phyloP scores from a whole-genome alignment of 345 rosid species.

The Conringia planisiliqua region DNA sequence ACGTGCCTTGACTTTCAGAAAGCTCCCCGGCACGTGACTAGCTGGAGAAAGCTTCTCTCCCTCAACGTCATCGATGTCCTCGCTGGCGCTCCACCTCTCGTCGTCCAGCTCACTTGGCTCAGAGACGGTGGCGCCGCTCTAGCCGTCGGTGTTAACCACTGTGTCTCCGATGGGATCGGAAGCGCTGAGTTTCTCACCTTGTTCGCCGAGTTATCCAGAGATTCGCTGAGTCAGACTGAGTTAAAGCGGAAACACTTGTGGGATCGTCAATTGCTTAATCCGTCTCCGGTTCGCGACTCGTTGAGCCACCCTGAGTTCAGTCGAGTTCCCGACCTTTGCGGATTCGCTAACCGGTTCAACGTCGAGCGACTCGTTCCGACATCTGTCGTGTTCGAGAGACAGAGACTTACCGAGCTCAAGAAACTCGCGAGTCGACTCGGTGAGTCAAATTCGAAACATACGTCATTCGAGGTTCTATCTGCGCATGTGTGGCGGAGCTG shows the following conservation, averaged over 20 bases:
- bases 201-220: constrained; percentile 50
- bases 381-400: constrained; percentile 42
- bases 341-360: constrained; percentile 57
- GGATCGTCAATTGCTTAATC: constrained; percentile 73
- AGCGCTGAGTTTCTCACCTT: constrained; percentile 64
- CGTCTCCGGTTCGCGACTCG: constrained; percentile 27
- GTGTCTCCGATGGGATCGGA: constrained; percentile 73
- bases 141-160: constrained; percentile 70
- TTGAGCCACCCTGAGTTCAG: constrained; percentile 54
- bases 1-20: constrained; percentile 43
- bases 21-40: constrained; percentile 57
- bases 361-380: constrained; percentile 62
- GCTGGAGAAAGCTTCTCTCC: constrained; percentile 70
- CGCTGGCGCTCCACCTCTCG: constrained; percentile 68
- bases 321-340: constrained; percentile 57
- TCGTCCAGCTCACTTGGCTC: constrained; percentile 88
- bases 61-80: constrained; percentile 63
- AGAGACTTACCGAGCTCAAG: constrained; percentile 50
- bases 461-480: constrained; percentile 72
- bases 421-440: constrained; percentile 40
- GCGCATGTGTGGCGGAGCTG: constrained; percentile 92
- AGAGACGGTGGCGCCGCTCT: constrained; percentile 63
- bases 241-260: constrained; percentile 46
- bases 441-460: constrained; percentile 31
- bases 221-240: constrained; percentile 24